Percentiles rank a stretch among this genome's conserved stretches.
Conservation (phyloP, 306 rosid species). For the Geum urbanum region DNA sequence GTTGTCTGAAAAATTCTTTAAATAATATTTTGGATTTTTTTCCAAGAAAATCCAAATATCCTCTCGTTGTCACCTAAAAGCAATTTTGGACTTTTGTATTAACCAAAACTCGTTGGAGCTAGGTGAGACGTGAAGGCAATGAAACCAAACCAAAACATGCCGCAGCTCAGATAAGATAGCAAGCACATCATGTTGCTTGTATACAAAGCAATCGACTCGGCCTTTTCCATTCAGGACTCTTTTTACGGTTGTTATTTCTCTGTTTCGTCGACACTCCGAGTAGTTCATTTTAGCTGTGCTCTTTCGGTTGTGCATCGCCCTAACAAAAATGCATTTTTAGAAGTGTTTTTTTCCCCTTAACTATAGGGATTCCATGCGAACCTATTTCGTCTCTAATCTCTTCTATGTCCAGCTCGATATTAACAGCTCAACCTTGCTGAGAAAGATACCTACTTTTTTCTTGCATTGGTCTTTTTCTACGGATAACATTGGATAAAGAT, state of each 20-base stretch:
- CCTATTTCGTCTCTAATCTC: background rate
- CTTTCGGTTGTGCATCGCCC: background rate
- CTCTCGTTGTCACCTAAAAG: background rate
- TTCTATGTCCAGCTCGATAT: background rate
- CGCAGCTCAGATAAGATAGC: background rate
- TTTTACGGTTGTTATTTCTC: background rate
- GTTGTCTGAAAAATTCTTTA: background rate
- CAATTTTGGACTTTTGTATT: background rate
- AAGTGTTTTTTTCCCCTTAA: background rate
- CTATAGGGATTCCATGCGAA: background rate
- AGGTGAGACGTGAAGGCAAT: slow-evolving; percentile 2
- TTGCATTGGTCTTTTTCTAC: background rate
- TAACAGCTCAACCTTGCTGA: slow-evolving; percentile 5
- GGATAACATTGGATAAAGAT: background rate
- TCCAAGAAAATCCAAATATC: background rate
- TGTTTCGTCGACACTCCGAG: background rate
- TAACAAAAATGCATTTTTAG: background rate
- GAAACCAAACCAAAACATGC: background rate
- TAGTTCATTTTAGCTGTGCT: background rate
- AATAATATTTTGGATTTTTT: background rate
- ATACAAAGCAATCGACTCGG: no score
- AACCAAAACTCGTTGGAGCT: background rate
- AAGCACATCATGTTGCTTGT: background rate
- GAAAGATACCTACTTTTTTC: background rate
- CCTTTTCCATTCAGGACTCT: no score